phyloP scores from a whole-genome alignment of 768 basidiomycete species.

The Ramaria sp. region DNA sequence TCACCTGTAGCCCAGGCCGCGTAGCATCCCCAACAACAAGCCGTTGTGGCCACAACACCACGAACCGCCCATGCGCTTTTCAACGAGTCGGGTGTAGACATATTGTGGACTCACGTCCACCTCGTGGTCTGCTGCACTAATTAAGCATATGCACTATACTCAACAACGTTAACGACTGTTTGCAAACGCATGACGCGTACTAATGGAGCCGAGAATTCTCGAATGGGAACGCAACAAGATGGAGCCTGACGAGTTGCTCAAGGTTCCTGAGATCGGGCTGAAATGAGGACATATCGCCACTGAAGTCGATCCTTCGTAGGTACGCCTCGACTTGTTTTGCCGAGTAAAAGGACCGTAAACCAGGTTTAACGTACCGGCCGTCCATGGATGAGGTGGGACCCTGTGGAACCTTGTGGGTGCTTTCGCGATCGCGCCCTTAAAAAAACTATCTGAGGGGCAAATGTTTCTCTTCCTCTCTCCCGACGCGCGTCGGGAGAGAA shows the following conservation, averaged over 20 bases:
- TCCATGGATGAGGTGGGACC: neutral
- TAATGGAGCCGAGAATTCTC: neutral
- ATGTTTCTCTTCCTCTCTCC: neutral
- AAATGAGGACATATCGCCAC: neutral
- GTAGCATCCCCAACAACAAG: slow-evolving; percentile 10
- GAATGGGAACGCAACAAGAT: neutral
- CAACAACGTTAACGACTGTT: neutral
- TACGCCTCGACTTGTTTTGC: neutral
- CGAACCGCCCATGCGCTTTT: slow-evolving; percentile 17
- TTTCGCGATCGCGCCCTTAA: neutral
- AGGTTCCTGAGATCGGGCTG: neutral
- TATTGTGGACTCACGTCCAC: neutral
- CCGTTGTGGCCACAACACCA: slow-evolving; percentile 12
- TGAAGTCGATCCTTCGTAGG: neutral
- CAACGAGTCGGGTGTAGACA: slow-evolving; percentile 11
- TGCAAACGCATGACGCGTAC: neutral
- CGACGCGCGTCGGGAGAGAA: neutral
- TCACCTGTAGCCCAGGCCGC: slow-evolving; percentile 11
- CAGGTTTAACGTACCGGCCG: neutral
- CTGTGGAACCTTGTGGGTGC: neutral
- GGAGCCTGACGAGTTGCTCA: neutral
- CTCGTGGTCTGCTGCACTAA: neutral
- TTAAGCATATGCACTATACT: neutral
- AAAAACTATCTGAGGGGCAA: neutral
- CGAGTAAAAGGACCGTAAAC: neutral